Evolutionary conservation across 106 monocot genomes (phyloP).

Genomic region (Dendrobium nobile): DNA sequence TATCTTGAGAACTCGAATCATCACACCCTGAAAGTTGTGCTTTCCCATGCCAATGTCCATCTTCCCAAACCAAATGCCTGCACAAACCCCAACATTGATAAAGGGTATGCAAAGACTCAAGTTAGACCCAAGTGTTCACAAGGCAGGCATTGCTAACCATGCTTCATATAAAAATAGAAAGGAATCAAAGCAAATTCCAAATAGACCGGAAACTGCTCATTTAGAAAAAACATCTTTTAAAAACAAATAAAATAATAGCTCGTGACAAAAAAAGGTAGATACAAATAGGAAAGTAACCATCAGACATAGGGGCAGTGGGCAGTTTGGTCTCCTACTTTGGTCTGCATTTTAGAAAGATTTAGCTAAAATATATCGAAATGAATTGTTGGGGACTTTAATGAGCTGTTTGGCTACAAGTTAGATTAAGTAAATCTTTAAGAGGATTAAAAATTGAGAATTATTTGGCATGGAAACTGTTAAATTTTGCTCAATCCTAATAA

Average conservation of each 20-base stretch:
- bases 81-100: neutral
- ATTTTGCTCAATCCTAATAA: no score
- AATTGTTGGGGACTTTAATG: no score
- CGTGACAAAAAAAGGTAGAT: neutral
- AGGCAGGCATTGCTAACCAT: neutral
- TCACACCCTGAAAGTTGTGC: slow-evolving; percentile 4
- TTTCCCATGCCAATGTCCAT: slow-evolving; percentile 38
- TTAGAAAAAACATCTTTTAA: neutral
- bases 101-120: neutral
- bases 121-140: neutral
- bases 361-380: no score
- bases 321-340: no score
- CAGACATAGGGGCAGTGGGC: neutral
- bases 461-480: no score
- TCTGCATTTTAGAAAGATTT: no score
- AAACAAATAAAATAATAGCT: neutral
- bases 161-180: neutral
- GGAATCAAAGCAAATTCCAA: neutral
- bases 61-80: slow-evolving; percentile 78
- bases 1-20: slow-evolving; percentile 10
- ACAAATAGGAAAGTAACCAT: neutral
- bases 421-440: no score
- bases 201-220: neutral
- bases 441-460: no score
- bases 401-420: no score